phyloP scores from a whole-genome alignment of 2,329 filamentous ascomycete species.

The Aspergillus ochraceus region DNA sequence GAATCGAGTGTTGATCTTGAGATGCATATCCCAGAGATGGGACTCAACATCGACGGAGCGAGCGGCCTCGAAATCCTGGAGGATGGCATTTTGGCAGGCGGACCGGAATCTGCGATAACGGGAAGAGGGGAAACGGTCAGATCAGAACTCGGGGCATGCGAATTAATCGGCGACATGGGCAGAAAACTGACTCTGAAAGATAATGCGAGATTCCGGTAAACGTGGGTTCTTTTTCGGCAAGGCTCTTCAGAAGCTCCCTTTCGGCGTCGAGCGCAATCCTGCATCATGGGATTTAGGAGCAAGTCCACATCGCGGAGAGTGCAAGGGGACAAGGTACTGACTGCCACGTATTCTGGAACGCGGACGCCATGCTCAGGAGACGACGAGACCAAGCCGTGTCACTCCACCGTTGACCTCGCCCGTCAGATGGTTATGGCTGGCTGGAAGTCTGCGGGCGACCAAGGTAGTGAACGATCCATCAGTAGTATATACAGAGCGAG shows the following conservation, averaged over 20 bases:
- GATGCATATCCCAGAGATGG: conserved; percentile 77
- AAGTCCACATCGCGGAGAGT: conserved; percentile 9
- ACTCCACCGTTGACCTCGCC: conserved; percentile 53
- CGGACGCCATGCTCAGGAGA: conserved; percentile 43
- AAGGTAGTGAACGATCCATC: conserved; percentile 57
- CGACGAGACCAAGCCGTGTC: conserved; percentile 30
- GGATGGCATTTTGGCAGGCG: conserved; percentile 70
- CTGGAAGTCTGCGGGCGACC: conserved; percentile 49
- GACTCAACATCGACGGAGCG: conserved; percentile 64
- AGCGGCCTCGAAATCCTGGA: conserved; percentile 57
- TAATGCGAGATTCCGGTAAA: conserved; percentile 52
- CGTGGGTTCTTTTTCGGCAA: conserved; percentile 51
- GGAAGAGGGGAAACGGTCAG: conserved; percentile 3
- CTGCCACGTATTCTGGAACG: conserved; percentile 54
- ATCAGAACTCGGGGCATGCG: conserved; percentile 6
- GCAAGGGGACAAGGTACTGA: conserved; percentile 35
- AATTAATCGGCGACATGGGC: conserved; percentile 1
- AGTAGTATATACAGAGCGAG: conserved; percentile 28
- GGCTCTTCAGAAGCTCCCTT: conserved; percentile 48
- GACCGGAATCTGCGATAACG: conserved; percentile 61
- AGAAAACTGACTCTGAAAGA: conserved; percentile 35
- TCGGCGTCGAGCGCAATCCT: conserved; percentile 48
- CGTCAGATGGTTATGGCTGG: conserved; percentile 61
- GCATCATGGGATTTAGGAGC: conserved; percentile 15
- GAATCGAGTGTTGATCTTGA: conserved; percentile 75